Base-by-base conservation (phyloP, 1,139 yeast species). In the Yamadazyma triangularis region DNA sequence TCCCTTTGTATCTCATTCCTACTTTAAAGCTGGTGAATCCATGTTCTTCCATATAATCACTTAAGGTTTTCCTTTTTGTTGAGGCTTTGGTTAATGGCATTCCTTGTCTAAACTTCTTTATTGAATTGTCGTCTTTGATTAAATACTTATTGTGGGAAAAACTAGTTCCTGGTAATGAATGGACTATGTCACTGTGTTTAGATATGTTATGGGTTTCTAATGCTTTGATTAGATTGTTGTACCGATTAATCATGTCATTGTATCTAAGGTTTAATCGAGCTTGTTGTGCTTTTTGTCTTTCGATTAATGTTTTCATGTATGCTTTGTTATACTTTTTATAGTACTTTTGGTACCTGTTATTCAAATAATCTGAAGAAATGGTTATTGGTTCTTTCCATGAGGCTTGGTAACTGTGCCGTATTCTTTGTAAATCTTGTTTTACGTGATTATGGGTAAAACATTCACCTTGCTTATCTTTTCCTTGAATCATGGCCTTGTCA, bases 181-280 rank as follows among this genome's bases (percentile, higher is more conserved):
- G 49, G 11, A 61, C 58, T 7, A 67, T 38, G 29, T 66, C 70
- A 2, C 64, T 51, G 39, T 68, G 73, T 33, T 56, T 53, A 31
- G 54, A 50, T 1, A 64, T 53, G 1, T 41, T 29, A 7, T 54
- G 44, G 3, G 39, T 25, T 5, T 48, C 35, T 21, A 65, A 33
- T 3, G 29, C 11, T 4, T 28, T 23, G 3, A 50, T 25, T 7
- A 64, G 32, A 4, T 26, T 15, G 4, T 36, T 25, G 31, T 53
- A 56, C n/a, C 34, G 42, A 2, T 26, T 13, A 2, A 53, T 42
- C 24, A 45, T 45, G 2, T 23, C 16, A 28, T 55, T 49, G 36
- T 53, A 64, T 27, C 50, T 48, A 1, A 13, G 20, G 34, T 60
- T 45, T 54, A 54, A 56, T 14, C 42, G 26, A 2, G 32, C 18